phyloP scores from a whole-genome alignment of 345 rosid genomes.

The Aethionema arabicum region DNA sequence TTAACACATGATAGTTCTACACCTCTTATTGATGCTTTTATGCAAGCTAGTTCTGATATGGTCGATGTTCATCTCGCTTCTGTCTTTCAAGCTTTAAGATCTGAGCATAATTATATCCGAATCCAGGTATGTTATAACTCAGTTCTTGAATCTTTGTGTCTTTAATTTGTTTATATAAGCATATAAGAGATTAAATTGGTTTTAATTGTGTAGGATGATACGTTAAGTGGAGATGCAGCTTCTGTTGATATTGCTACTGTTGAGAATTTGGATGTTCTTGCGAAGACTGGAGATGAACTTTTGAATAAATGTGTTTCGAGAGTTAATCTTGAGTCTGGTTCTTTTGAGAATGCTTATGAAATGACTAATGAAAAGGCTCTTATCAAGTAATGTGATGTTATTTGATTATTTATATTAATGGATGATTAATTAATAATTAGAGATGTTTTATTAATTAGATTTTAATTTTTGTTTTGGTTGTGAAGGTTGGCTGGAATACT shows the following conservation, averaged over 20 bases:
- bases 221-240: constrained; percentile 33
- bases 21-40: constrained; percentile 50
- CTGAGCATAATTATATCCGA: constrained; percentile 34
- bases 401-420: neutral
- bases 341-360: constrained; percentile 6
- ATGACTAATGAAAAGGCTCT: constrained; percentile 23
- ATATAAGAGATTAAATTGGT: neutral
- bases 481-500: constrained; percentile 40
- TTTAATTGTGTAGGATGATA: constrained; percentile 39
- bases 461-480: neutral
- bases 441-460: neutral
- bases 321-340: constrained; percentile 49
- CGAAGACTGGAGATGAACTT: constrained; percentile 44
- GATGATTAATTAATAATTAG: neutral
- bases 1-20: constrained; percentile 39
- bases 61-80: constrained; percentile 50
- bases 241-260: constrained; percentile 51
- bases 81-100: constrained; percentile 45
- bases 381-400: constrained; percentile 11
- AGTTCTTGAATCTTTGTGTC: neutral
- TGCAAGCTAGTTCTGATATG: constrained; percentile 57
- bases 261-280: constrained; percentile 45
- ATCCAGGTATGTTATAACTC: constrained; percentile 23
- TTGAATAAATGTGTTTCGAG: constrained; percentile 46
- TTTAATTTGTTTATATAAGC: neutral